phyloP scores from a whole-genome alignment of 768 basidiomycete genomes.

The Polyporus arcularius region DNA sequence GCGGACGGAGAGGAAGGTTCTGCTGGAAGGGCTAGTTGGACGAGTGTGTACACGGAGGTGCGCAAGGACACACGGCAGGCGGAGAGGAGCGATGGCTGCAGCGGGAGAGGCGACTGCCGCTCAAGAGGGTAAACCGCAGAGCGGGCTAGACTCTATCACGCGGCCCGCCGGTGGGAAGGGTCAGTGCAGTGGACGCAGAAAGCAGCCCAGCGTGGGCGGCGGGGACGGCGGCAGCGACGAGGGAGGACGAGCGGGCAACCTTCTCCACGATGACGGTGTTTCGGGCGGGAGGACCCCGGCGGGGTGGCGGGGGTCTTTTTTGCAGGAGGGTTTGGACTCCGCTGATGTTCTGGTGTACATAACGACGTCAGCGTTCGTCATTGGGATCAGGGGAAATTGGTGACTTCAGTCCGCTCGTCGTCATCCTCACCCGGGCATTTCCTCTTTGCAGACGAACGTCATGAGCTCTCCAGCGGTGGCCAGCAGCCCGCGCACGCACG shows the following conservation, averaged over 20 bases:
- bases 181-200: background rate
- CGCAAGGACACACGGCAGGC: too few relatives aligned
- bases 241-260: constrained; percentile 2
- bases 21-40: too few relatives aligned
- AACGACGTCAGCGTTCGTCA: constrained; percentile 31
- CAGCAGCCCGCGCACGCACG: constrained; percentile 7
- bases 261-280: constrained; percentile 17
- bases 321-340: constrained; percentile 17
- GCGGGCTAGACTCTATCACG: background rate
- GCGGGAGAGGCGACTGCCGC: background rate
- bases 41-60: background rate
- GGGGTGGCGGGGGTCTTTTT: constrained; percentile 7
- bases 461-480: constrained; percentile 21
- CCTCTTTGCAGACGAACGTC: constrained; percentile 14
- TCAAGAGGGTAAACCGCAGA: background rate
- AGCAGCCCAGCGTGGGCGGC: background rate
- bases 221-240: background rate
- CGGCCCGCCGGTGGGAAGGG: background rate
- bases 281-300: constrained; percentile 13
- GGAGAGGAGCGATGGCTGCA: background rate
- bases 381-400: constrained; percentile 15
- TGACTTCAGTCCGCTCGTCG: constrained; percentile 20
- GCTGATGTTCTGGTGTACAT: constrained; percentile 25
- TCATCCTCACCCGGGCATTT: constrained; percentile 21
- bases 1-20: background rate